phyloP scores from a whole-genome alignment of 2,329 filamentous ascomycete genomes.

The Diplodia seriata region DNA sequence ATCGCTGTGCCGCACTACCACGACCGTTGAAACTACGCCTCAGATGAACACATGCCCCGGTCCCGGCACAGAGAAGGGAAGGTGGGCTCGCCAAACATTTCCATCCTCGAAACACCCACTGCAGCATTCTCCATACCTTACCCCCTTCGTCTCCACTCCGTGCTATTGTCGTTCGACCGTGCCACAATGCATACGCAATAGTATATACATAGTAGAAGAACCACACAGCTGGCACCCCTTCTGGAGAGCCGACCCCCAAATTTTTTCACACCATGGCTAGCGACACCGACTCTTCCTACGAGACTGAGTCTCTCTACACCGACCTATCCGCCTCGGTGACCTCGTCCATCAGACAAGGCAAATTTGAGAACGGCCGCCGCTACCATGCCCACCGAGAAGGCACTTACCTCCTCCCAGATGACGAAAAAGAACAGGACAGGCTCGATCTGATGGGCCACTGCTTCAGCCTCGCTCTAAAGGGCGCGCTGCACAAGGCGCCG shows the following conservation, averaged over 20 bases:
- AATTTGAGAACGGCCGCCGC: conserved; percentile 36
- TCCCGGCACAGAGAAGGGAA: neutral
- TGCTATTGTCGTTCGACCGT: conserved; percentile 2
- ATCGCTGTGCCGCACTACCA: conserved; percentile 12
- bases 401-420: conserved; percentile 45
- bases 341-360: conserved; percentile 3
- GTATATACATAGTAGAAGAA: neutral
- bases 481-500: conserved; percentile 46
- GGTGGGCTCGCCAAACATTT: neutral
- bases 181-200: neutral
- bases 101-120: neutral
- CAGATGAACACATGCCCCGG: neutral
- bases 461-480: conserved; percentile 45
- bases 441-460: conserved; percentile 48
- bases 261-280: conserved; percentile 4
- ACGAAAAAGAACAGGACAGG: conserved; percentile 49
- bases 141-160: neutral
- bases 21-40: conserved; percentile 5
- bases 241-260: neutral
- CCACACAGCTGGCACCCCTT: neutral
- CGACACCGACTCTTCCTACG: conserved; percentile 10
- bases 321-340: conserved; percentile 15
- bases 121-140: neutral
- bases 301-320: neutral
- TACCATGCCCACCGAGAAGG: conserved; percentile 49